Base-by-base conservation (phyloP, 345 rosid genomes). In the Lepidium sativum region DNA sequence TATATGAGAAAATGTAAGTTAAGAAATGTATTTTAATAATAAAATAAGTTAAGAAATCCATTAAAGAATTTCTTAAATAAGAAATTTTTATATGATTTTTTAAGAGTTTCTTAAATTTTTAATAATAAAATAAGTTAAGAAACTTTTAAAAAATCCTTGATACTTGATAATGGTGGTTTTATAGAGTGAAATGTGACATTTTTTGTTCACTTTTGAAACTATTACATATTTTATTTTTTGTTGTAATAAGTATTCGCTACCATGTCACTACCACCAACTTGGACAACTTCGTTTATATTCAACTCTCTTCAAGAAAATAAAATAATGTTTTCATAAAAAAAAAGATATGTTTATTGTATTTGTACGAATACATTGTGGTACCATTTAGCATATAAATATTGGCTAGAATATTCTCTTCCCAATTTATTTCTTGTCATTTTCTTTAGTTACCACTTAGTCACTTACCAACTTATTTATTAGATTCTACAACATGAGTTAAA, bases 221-320 rank as follows among this genome's bases (percentile, higher is more conserved):
- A 23, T 50, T 12, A 16, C 31, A 20, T 31, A 2, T 39, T 40
- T 27, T 38, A n/a, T 3, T 57, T 55, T 65, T 17, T 25, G 11
- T 39, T 33, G 16, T 3, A 27, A 39, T 25, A 43, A 54, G 62
- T 61, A 62, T 45, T 54, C 69, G 75, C 23, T 54, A 64, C 38
- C 53, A 64, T 64, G 69, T 71, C 75, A 15, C 70, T 55, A 71
- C 53, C 70, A 71, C 44, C 65, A 71, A 71, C 70, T 48, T 71
- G 70, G 75, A 48, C 39, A 47, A 65, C 65, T 38, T 71, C 52
- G 43, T 71, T 71, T 47, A 54, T 71, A 63, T 71, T 71, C 70
- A 63, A 56, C 75, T 63, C 75, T 63, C 58, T 12, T 48, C 42
- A 47, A 54, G 6, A 17, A 42, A 60, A 21, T 11, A 9, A 31